Conservation (phyloP, 2,329 filamentous ascomycete species). For the Davidsoniella neocaledoniae region DNA sequence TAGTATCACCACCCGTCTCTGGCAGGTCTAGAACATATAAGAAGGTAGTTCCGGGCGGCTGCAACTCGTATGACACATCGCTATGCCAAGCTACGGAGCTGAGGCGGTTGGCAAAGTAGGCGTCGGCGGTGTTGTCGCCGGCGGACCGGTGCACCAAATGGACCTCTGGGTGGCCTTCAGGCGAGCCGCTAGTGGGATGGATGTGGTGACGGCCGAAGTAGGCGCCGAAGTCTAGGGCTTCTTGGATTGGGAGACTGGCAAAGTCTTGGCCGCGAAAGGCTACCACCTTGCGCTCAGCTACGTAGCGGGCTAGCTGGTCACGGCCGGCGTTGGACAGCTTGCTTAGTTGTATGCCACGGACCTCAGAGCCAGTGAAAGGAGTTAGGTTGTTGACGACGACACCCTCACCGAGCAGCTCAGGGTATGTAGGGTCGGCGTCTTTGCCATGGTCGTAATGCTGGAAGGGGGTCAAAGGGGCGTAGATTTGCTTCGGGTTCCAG, state of each 20-base stretch:
- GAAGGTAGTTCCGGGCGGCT: conserved; percentile 82
- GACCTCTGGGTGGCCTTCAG: conserved; percentile 55
- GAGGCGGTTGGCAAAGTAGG: conserved; percentile 45
- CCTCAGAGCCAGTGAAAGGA: conserved; percentile 56
- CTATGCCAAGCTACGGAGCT: conserved; percentile 81
- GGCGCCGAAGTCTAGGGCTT: conserved; percentile 50
- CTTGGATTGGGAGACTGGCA: conserved; percentile 49
- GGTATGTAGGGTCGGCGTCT: conserved; percentile 52
- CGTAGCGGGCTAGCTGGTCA: conserved; percentile 59
- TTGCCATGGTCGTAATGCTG: conserved; percentile 61
- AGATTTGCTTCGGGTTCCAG: conserved; percentile 48
- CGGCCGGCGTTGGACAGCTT: conserved; percentile 50
- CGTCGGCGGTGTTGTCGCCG: conserved; percentile 28
- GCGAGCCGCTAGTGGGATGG: conserved; percentile 61
- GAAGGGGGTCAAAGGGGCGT: conserved; percentile 50
- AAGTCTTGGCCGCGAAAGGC: conserved; percentile 64
- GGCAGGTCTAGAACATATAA: conserved; percentile 76
- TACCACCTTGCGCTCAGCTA: conserved; percentile 63
- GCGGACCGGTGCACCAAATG: conserved; percentile 63
- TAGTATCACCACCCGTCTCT: conserved; percentile 63
- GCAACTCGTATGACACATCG: conserved; percentile 73
- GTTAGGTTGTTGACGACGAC: conserved; percentile 44
- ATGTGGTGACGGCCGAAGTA: conserved; percentile 75
- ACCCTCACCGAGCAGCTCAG: conserved; percentile 45
- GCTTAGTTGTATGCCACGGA: conserved; percentile 55